Percentiles rank a stretch among this genome's conserved stretches.
Conservation (phyloP, 305 asterid species). For the Coffea humblotiana region DNA sequence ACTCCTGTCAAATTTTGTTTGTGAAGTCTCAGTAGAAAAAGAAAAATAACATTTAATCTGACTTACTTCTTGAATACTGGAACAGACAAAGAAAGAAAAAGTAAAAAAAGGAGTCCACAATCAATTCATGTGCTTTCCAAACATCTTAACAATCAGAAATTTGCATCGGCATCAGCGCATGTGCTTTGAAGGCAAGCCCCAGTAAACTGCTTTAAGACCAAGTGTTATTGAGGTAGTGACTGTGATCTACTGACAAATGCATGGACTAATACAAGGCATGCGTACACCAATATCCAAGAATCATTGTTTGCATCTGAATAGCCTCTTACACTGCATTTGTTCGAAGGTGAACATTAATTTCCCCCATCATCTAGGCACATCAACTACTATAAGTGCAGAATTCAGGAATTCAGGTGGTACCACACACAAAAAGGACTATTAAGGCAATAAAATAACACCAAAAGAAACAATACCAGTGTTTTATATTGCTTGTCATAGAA, state of each 20-base stretch:
- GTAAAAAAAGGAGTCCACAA: background rate
- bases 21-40: background rate
- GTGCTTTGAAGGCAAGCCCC: background rate
- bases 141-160: background rate
- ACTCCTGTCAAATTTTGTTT: conserved; percentile 34
- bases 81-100: background rate
- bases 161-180: background rate
- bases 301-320: background rate
- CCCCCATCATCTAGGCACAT: background rate
- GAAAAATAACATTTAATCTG: background rate
- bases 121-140: background rate
- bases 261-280: background rate
- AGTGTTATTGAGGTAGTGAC: background rate
- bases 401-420: background rate
- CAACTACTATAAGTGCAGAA: background rate
- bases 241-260: background rate
- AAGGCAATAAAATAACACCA: background rate
- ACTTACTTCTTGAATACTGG: background rate
- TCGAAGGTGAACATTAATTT: background rate
- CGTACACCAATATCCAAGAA: background rate
- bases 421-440: background rate
- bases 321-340: too few relatives aligned
- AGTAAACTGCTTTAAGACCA: background rate
- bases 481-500: background rate
- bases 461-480: background rate